Percentiles rank a stretch among this genome's conserved stretches.
phyloP scores from a whole-genome alignment of 2,329 filamentous ascomycete species.

The Chrysoporthe cubensis region DNA sequence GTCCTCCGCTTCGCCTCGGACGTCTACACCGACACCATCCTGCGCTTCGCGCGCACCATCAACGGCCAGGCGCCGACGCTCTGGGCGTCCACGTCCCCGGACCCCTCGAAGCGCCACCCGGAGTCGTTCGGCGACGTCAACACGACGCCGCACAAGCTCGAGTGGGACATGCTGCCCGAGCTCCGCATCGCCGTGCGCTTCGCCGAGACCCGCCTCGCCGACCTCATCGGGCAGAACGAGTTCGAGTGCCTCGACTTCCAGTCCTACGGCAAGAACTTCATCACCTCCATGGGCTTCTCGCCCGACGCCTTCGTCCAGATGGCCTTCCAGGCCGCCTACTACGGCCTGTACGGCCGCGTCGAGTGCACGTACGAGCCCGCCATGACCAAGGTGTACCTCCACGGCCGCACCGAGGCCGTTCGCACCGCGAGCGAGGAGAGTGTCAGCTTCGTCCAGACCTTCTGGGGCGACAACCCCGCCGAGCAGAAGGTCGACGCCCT shows the following conservation, averaged over 20 bases:
- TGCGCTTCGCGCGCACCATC: constrained; percentile 92
- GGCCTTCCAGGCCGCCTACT: constrained; percentile 98
- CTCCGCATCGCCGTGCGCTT: constrained; percentile 90
- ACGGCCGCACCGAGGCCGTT: constrained; percentile 93
- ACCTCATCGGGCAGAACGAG: constrained; percentile 95
- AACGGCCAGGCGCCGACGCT: constrained; percentile 90
- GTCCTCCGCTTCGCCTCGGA: constrained; percentile 96
- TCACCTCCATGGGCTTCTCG: constrained; percentile 95
- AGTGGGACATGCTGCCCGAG: constrained; percentile 97
- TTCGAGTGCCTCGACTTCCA: constrained; percentile 89
- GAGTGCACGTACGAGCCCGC: constrained; percentile 97
- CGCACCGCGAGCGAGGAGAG: constrained; percentile 82
- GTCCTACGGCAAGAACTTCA: constrained; percentile 95
- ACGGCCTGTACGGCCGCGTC: constrained; percentile 89
- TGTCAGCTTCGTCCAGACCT: constrained; percentile 86
- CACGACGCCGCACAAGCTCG: constrained; percentile 92
- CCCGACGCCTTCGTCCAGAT: constrained; percentile 98
- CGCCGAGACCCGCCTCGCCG: constrained; percentile 90
- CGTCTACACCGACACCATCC: constrained; percentile 95
- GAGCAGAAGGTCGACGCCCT: constrained; percentile 85
- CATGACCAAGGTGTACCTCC: constrained; percentile 94
- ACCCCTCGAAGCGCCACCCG: constrained; percentile 89
- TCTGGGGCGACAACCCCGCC: constrained; percentile 89
- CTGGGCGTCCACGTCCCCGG: constrained; percentile 88
- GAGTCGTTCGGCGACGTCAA: constrained; percentile 90